These are phyloP conservation scores for Backusella sp. DNA, from an alignment of 192 early-diverging fungal genomes.

Conservation along the genomic window DNA sequence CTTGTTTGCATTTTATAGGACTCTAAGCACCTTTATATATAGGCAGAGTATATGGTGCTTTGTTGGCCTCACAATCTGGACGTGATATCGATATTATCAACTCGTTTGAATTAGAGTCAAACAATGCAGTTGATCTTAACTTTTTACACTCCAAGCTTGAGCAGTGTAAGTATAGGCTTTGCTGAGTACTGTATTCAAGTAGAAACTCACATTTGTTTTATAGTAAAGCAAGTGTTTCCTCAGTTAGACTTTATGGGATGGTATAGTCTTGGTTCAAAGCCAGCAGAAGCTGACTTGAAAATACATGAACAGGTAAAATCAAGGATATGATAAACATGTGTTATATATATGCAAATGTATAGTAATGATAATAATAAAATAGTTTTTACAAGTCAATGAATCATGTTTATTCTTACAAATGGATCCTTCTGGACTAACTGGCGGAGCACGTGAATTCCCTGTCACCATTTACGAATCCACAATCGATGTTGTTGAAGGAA, in stretches of 20 bases:
- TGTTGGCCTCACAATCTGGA: constrained; percentile 73
- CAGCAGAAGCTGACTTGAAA: constrained; percentile 60
- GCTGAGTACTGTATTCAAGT: neutral
- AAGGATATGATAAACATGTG: neutral
- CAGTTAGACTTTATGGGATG: constrained; percentile 82
- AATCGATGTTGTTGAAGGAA: constrained; percentile 58
- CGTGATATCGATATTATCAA: constrained; percentile 84
- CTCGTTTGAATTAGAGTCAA: constrained; percentile 73
- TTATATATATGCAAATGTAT: neutral
- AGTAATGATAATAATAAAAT: neutral
- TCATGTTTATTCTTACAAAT: constrained; percentile 74
- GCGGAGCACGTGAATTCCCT: constrained; percentile 63
- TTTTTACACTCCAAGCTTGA: constrained; percentile 76
- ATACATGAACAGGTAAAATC: constrained; percentile 71
- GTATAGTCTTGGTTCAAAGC: constrained; percentile 70
- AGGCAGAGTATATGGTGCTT: constrained; percentile 63
- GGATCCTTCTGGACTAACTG: constrained; percentile 50
- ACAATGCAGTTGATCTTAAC: constrained; percentile 52
- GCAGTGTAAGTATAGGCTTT: constrained; percentile 57
- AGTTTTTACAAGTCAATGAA: constrained; percentile 77
- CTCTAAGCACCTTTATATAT: neutral
- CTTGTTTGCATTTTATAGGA: neutral
- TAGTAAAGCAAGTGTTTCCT: constrained; percentile 84
- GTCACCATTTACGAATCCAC: constrained; percentile 78
- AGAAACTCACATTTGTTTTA: neutral